Evolutionary conservation across 1,284 basidiomycete genomes (phyloP), one percentile per base, ranked within the genome.

Genomic region (Stereum hirsutum): DNA sequence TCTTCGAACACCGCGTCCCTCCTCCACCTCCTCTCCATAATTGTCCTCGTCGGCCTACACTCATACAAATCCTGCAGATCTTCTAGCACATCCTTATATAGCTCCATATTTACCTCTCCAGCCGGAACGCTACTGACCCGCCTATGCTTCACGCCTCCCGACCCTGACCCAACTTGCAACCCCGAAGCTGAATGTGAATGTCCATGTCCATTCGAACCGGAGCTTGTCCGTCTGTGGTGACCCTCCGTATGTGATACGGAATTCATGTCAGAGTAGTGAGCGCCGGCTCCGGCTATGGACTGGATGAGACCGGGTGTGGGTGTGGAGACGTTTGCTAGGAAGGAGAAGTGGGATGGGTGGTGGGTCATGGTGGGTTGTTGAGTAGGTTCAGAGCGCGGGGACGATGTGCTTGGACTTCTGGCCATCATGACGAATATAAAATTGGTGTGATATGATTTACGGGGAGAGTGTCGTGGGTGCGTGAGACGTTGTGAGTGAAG

Each of bases 1-100:
- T 78, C 79, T 63, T 83, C 80, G 46, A 82, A 81, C 4, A 64
- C 61, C 0, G 81, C 79, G 51, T 78, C 71, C 43, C 61, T 59
- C 27, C 62, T 59, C 77, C 80, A 86, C n/a, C 69, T 65, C 24
- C 75, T 62, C 41, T 72, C 59, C 35, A 86, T 70, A 27, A 82
- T 75, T 41, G 75, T 72, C 17, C 61, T 44, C 0, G 70, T 74
- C 1, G 81, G 76, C 28, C 70, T 58, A 46, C 72, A 73, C 34
- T 69, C 70, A 52, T 76, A 86, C 21, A 86, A 61, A 61, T 69
- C 32, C 19, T 19, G n/a, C 17, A n/a, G 24, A 17, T 43, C 15
- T 15, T 39, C 26, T 14, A 25, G 19, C 19, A 21, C 19, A 25
- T 20, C 25, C 17, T 6, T 14, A 8, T 15, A 5, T 21, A 27